Evolutionary conservation across 176 grass and related monocot genomes (phyloP).

Genomic region (Metroxylon sagu): DNA sequence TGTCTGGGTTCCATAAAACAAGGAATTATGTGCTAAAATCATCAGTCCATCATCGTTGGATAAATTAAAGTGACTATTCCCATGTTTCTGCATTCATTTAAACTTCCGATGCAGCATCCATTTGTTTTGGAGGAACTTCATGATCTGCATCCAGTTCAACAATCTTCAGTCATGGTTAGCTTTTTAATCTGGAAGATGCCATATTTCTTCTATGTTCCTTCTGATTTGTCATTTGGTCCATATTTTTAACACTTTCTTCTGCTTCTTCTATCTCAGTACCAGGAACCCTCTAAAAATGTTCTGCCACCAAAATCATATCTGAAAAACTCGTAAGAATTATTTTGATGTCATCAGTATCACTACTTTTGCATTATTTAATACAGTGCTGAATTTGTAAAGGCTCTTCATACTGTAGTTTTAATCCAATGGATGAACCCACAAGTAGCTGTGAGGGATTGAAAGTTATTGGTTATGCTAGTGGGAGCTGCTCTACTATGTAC

Average conservation of each 20-base stretch:
- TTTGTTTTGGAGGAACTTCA: conserved; percentile 75
- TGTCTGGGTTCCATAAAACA: too few relatives aligned
- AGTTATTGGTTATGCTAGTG: conserved; percentile 15
- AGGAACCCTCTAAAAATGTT: conserved; percentile 42
- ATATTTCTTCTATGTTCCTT: too few relatives aligned
- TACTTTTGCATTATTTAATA: too few relatives aligned
- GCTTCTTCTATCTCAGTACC: conserved; percentile 18
- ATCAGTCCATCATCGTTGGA: background rate
- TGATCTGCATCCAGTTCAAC: conserved; percentile 34
- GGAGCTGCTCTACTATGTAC: conserved; percentile 40
- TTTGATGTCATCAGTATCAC: background rate
- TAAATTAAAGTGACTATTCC: too few relatives aligned
- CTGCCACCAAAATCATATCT: conserved; percentile 24
- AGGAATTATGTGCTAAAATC: too few relatives aligned
- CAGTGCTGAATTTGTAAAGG: too few relatives aligned
- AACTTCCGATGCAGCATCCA: conserved; percentile 60
- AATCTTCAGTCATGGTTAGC: conserved; percentile 39
- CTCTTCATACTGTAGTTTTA: too few relatives aligned
- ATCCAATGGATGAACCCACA: too few relatives aligned
- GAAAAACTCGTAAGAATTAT: conserved; percentile 40
- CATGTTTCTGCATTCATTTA: conserved; percentile 4
- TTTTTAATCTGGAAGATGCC: background rate
- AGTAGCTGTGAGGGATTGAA: background rate
- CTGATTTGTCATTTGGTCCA: conserved; percentile 5
- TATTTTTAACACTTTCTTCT: conserved; percentile 12